Base-by-base conservation (phyloP, 306 rosid genomes). In the Prunus davidiana region DNA sequence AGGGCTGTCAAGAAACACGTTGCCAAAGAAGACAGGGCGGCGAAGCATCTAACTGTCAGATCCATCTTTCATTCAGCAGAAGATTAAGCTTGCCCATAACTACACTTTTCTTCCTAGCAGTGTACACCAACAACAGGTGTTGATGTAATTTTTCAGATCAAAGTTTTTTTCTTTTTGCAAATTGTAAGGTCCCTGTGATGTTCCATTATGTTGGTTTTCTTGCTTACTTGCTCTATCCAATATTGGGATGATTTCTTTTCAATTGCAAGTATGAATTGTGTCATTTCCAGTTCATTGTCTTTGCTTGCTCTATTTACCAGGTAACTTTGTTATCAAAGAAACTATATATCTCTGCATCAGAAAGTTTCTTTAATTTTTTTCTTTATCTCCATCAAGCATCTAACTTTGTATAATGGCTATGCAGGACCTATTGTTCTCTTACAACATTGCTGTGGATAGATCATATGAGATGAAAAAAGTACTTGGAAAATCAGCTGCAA, bases 401-500 rank as follows among this genome's bases (percentile, higher is more conserved):
- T 75, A 27, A 79, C 56, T 74, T 30, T 69, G 67, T 38, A 52
- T 76, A 71, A 57, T 76, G 79, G 52, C 57, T 58, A 46, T 90
- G 88, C 88, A 95, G 98, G 93, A 90, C 6, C 79, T 95, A 54
- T 81, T 95, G 70, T 88, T 92, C 81, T 89, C 98, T 19, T 95
- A 95, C 87, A 95, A n/a, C n/a, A n/a, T n/a, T n/a, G n/a, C n/a
- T n/a, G n/a, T n/a, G n/a, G n/a, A n/a, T 84, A 83, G 97, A 64
- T 79, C 93, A 49, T 84, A 87, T 28, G 98, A 95, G 81, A 91
- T 92, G 86, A 86, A 73, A 81, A 89, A 89, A 71, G 77, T 84
- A 32, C 90, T 95, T 69, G 93, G 96, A 75, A 92, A 92, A 84
- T 95, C 98, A 64, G 97, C 98, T 58, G 91, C 97, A 22, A 90